phyloP scores from a whole-genome alignment of 148 eudicot genomes.

The Cornus kousa region DNA sequence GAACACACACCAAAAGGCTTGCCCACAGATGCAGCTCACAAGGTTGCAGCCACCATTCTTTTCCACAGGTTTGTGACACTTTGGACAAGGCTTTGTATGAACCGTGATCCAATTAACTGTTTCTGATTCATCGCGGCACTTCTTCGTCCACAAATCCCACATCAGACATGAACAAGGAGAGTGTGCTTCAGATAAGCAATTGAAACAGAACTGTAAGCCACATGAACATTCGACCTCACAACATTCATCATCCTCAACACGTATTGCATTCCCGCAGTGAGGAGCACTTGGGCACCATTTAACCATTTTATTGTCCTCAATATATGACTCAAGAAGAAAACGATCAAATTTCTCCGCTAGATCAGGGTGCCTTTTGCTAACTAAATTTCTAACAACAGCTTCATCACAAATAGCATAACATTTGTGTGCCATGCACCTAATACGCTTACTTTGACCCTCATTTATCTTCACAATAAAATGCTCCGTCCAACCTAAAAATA shows the following conservation, averaged over 20 bases:
- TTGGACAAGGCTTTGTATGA: conserved; percentile 73
- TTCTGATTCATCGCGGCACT: conserved; percentile 64
- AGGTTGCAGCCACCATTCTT: conserved; percentile 84
- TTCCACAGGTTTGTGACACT: conserved; percentile 71
- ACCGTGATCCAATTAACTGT: conserved; percentile 67
- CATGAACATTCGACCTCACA: conserved; percentile 75
- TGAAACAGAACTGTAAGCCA: conserved; percentile 74
- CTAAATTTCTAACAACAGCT: conserved; percentile 48
- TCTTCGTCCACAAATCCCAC: conserved; percentile 76
- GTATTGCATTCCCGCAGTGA: conserved; percentile 81
- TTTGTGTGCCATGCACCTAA: conserved; percentile 74
- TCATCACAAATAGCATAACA: conserved; percentile 77
- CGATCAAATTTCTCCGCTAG: conserved; percentile 75
- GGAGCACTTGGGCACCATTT: conserved; percentile 85
- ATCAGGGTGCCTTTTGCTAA: conserved; percentile 44
- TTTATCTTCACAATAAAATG: conserved; percentile 69
- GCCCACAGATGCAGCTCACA: conserved; percentile 66
- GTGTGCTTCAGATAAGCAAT: conserved; percentile 62
- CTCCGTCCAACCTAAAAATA: conserved; percentile 66
- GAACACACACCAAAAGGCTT: conserved; percentile 58
- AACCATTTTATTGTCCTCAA: conserved; percentile 75
- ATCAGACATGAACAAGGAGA: conserved; percentile 83
- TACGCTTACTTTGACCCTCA: conserved; percentile 74
- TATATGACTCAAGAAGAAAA: conserved; percentile 70
- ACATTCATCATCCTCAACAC: conserved; percentile 56